These are phyloP conservation scores for Panus rudis DNA, from an alignment of 768 basidiomycete species.

Conservation along the genomic window DNA sequence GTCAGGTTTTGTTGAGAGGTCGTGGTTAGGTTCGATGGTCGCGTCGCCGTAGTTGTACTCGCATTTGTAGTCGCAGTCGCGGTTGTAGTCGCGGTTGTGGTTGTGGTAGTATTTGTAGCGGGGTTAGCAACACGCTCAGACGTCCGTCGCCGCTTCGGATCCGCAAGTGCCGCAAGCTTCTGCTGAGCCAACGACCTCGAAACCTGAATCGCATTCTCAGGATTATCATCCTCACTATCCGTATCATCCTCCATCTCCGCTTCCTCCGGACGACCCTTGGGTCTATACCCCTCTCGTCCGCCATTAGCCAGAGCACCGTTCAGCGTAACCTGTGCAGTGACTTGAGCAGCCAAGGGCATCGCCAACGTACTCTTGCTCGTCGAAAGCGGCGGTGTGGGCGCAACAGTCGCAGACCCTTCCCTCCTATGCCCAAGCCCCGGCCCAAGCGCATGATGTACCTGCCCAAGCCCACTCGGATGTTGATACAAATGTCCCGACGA, in stretches of 20 bases:
- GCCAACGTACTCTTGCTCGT: slow-evolving; percentile 54
- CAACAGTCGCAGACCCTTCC: too few relatives aligned
- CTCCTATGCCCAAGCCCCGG: too few relatives aligned
- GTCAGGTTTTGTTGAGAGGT: background rate
- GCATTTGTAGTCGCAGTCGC: slow-evolving; percentile 13
- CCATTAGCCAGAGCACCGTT: slow-evolving; percentile 26
- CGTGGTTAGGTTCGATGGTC: slow-evolving; percentile 2
- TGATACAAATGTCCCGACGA: too few relatives aligned
- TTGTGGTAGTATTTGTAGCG: too few relatives aligned
- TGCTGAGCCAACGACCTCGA: slow-evolving; percentile 67
- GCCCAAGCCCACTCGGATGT: slow-evolving; percentile 20
- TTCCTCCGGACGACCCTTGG: slow-evolving; percentile 57
- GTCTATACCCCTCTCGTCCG: slow-evolving; percentile 51
- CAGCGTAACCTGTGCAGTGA: slow-evolving; percentile 14
- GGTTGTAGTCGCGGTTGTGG: slow-evolving; percentile 18
- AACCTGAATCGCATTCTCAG: slow-evolving; percentile 47
- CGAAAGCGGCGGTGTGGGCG: slow-evolving; percentile 22
- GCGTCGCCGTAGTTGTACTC: slow-evolving; percentile 15
- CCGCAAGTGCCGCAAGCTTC: slow-evolving; percentile 51
- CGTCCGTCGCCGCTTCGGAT: slow-evolving; percentile 30
- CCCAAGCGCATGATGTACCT: too few relatives aligned
- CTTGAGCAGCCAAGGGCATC: slow-evolving; percentile 45
- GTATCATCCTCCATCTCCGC: slow-evolving; percentile 61
- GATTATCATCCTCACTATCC: slow-evolving; percentile 42
- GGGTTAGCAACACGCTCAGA: slow-evolving; percentile 23